Evolutionary conservation across 805 yeast genomes (phyloP).

Genomic region (Starmera caribaea): DNA sequence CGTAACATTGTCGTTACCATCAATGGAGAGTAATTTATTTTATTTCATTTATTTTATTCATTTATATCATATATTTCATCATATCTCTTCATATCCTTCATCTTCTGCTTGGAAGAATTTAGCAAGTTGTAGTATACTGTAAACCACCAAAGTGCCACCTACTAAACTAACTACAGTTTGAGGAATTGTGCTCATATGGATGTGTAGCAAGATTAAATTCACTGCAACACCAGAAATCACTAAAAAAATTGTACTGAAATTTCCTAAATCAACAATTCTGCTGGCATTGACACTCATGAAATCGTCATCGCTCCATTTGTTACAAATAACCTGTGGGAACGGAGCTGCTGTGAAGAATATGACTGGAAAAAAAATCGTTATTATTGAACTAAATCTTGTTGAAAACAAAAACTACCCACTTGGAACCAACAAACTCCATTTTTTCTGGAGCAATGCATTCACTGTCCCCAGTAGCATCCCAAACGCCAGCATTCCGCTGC

Average conservation of each 20-base stretch:
- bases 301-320: slow-evolving; percentile 37
- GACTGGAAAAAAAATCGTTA: slow-evolving; percentile 21
- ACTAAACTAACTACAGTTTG: slow-evolving; percentile 53
- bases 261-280: slow-evolving; percentile 55
- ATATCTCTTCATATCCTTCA: slow-evolving; percentile 19
- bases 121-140: too few species aligned
- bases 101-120: slow-evolving; percentile 23
- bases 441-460: slow-evolving; percentile 66
- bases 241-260: slow-evolving; percentile 57
- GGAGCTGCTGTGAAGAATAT: slow-evolving; percentile 45
- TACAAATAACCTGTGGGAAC: slow-evolving; percentile 44
- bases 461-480: slow-evolving; percentile 70
- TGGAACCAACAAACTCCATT: slow-evolving; percentile 69
- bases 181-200: slow-evolving; percentile 43
- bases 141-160: slow-evolving; percentile 49
- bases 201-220: slow-evolving; percentile 57
- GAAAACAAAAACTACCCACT: slow-evolving; percentile 22
- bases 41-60: not conserved
- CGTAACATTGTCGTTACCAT: slow-evolving; percentile 66
- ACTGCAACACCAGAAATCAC: slow-evolving; percentile 49
- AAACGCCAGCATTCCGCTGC: slow-evolving; percentile 40
- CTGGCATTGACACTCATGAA: slow-evolving; percentile 38
- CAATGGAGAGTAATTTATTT: slow-evolving; percentile 38
- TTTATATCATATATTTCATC: slow-evolving; percentile 5
- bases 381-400: not conserved